Evolutionary conservation across 1,284 basidiomycete genomes (phyloP).

Genomic region (Crepidotus sp.): DNA sequence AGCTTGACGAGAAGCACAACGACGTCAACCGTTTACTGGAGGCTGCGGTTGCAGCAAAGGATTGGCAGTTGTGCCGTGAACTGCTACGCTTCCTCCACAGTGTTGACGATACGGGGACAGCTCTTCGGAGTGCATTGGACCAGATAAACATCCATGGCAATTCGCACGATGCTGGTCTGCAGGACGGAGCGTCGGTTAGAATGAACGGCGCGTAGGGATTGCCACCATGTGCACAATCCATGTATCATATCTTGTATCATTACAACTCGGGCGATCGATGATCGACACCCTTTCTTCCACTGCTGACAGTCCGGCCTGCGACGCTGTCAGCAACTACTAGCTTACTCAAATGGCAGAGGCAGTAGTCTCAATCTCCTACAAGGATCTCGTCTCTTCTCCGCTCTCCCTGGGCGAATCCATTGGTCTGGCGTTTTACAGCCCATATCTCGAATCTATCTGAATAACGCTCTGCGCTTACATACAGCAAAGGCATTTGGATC

Average conservation of each 20-base stretch:
- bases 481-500: slow-evolving; percentile 77
- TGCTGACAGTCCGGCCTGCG: no score
- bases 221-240: no score
- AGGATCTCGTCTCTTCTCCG: slow-evolving; percentile 50
- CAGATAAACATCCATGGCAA: slow-evolving; percentile 26
- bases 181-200: slow-evolving; percentile 1
- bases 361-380: slow-evolving; percentile 68
- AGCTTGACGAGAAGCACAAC: slow-evolving; percentile 69
- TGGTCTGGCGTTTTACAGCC: slow-evolving; percentile 30
- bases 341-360: slow-evolving; percentile 43
- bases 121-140: slow-evolving; percentile 55
- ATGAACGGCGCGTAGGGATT: slow-evolving; percentile 8
- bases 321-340: no score
- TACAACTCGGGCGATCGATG: no score
- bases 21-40: slow-evolving; percentile 75
- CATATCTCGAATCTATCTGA: not conserved
- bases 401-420: slow-evolving; percentile 53
- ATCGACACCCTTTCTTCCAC: no score
- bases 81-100: slow-evolving; percentile 87
- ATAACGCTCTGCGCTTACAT: slow-evolving; percentile 6
- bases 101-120: slow-evolving; percentile 77
- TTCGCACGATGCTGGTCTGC: not conserved
- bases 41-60: slow-evolving; percentile 64
- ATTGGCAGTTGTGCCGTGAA: slow-evolving; percentile 80
- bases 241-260: slow-evolving; percentile 3